Evolutionary conservation across 2,329 filamentous ascomycete species (phyloP).

Genomic region (Coniochaeta prunicola): DNA sequence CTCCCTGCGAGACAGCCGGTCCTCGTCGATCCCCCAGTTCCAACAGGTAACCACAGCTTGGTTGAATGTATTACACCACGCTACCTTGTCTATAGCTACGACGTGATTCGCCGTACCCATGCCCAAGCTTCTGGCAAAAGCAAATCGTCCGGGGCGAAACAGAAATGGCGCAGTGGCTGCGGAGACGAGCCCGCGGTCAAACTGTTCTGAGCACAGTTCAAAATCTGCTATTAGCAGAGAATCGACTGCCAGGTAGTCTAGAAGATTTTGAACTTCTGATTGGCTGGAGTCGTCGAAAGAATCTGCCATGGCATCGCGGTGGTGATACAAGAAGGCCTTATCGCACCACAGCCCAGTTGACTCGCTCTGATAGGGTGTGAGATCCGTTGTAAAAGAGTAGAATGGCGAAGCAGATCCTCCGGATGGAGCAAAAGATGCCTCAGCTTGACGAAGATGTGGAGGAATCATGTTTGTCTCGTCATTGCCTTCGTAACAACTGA

Average conservation of each 20-base stretch:
- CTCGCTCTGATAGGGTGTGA: background rate
- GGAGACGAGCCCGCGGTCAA: background rate
- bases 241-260: background rate
- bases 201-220: background rate
- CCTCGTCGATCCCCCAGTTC: background rate
- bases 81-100: background rate
- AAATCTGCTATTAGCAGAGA: background rate
- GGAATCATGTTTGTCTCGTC: background rate
- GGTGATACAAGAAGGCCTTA: background rate
- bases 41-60: background rate
- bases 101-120: background rate
- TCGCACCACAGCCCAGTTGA: background rate
- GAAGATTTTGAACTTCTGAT: background rate
- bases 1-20: background rate
- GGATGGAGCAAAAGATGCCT: background rate
- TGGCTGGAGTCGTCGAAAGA: background rate
- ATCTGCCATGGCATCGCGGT: background rate
- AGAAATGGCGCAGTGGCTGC: background rate
- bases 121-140: background rate
- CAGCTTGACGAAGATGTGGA: background rate
- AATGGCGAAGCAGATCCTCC: no score
- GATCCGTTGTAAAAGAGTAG: background rate
- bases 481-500: background rate
- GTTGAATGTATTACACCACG: background rate
- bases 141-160: background rate